A percentile compares a stretch with the other conserved stretches of the same genome.
Conservation (phyloP, 441 rosid species). For the Jatropha multifida region DNA sequence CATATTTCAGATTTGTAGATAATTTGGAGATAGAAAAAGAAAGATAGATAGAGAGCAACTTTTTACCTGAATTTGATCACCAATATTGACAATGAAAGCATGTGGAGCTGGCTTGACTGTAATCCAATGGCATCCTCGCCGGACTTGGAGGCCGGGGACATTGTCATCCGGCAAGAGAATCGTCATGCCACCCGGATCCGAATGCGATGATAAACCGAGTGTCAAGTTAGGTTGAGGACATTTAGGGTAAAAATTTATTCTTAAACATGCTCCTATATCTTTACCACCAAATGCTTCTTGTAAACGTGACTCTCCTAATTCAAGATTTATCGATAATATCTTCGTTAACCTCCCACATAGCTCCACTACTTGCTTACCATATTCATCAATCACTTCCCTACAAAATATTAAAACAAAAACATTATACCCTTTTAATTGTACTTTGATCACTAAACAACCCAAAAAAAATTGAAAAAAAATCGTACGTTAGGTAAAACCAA, state of each 20-base stretch:
- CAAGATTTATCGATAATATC: slow-evolving; percentile 62
- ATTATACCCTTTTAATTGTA: not conserved
- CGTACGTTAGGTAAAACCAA: slow-evolving; percentile 8
- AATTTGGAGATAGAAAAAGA: not conserved
- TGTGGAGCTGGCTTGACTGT: slow-evolving; percentile 69
- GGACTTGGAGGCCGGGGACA: slow-evolving; percentile 75
- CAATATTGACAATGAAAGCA: slow-evolving; percentile 77
- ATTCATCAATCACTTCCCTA: slow-evolving; percentile 77
- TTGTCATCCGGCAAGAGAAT: slow-evolving; percentile 67
- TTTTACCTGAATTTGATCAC: slow-evolving; percentile 84
- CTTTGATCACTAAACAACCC: not conserved
- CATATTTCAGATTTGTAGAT: not conserved
- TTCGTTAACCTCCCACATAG: slow-evolving; percentile 65
- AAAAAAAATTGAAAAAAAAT: not conserved
- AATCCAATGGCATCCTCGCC: slow-evolving; percentile 52
- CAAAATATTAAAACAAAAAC: slow-evolving; percentile 2
- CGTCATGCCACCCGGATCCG: slow-evolving; percentile 91
- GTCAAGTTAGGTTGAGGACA: slow-evolving; percentile 88
- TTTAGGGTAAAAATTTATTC: slow-evolving; percentile 75
- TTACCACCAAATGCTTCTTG: slow-evolving; percentile 76
- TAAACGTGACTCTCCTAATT: slow-evolving; percentile 48
- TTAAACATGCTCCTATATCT: slow-evolving; percentile 61
- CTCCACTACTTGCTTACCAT: slow-evolving; percentile 57
- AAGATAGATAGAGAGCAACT: slow-evolving; percentile 10
- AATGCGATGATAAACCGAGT: slow-evolving; percentile 80